Base-by-base conservation (phyloP, 2,329 filamentous ascomycete genomes). In the Xylariaceae sp. region DNA sequence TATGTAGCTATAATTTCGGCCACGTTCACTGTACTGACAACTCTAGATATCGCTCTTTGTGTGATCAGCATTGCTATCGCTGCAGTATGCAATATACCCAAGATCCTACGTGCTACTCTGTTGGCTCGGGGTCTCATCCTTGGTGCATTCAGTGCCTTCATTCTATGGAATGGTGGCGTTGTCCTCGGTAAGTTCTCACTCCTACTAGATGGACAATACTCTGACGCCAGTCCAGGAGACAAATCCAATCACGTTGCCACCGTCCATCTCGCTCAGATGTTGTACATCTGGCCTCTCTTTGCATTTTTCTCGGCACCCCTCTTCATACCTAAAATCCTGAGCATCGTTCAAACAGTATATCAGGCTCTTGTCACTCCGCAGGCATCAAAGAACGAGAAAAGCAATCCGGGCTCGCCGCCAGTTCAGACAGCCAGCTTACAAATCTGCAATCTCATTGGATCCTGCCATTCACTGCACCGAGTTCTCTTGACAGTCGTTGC, bases 201-300 rank as follows among this genome's bases (percentile, higher is more conserved):
- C 22, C 22, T 4, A 27, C 22, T 27, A 7, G 7, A 27, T 27
- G 22, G 4, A 27, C 22, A 27, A 27, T 27, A n/a, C 22, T 27
- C 22, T 27, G 22, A 27, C 22, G 22, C 22, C 22, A 27, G 18
- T 18, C 3, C 48, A 90, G 89, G 91, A 35, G 94, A 99, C 70
- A 97, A 96, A 71, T 86, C 89, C 22, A 96, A 96, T 63, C 94
- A 99, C 63, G 78, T 94, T 31, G 90, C 91, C 1, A 94, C 90
- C 1, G 73, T 97, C 11, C 92, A 99, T 64, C 71, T 94, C 5
- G 80, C 92, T 0, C 94, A 99, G 69, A 88, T 99, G 81, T 84
- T 97, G 15, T 99, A 99, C 64, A 85, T 97, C 58, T 96, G 90
- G 87, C 86, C 91, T 0, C 87, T 95, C 54, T 85, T 95, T 50